Evolutionary conservation across 306 rosid genomes (phyloP).

Genomic region (Cicer cuneatum): DNA sequence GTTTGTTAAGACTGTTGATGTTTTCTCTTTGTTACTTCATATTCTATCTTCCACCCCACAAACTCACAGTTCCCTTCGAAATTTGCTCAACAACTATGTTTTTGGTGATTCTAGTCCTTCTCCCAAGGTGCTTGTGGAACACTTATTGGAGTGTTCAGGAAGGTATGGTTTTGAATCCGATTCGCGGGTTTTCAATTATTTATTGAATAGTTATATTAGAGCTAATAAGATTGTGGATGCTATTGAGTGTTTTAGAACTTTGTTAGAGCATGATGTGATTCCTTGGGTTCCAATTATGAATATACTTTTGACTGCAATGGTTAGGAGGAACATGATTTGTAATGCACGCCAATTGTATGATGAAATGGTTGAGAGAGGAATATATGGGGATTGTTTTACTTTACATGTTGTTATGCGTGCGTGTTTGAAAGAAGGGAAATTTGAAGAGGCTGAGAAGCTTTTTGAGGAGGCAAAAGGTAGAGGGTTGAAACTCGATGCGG

Average conservation of each 20-base stretch:
- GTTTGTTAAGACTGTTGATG: slow-evolving; percentile 49
- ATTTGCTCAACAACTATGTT: slow-evolving; percentile 53
- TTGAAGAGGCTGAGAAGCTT: slow-evolving; percentile 57
- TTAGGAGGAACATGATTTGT: slow-evolving; percentile 55
- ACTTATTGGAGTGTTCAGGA: slow-evolving; percentile 52
- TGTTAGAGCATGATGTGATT: slow-evolving; percentile 52
- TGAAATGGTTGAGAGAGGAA: slow-evolving; percentile 56
- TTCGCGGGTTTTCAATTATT: slow-evolving; percentile 57
- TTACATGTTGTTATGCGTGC: slow-evolving; percentile 59
- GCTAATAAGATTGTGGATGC: slow-evolving; percentile 61
- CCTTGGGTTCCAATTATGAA: slow-evolving; percentile 58
- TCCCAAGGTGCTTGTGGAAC: slow-evolving; percentile 46
- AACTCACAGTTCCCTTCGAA: slow-evolving; percentile 34
- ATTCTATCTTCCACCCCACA: slow-evolving; percentile 46
- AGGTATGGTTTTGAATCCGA: slow-evolving; percentile 52
- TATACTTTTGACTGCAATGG: slow-evolving; percentile 61
- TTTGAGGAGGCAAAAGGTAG: slow-evolving; percentile 52
- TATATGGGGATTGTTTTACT: slow-evolving; percentile 59
- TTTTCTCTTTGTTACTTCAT: slow-evolving; percentile 63
- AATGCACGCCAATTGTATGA: slow-evolving; percentile 52
- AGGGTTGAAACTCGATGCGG: slow-evolving; percentile 62
- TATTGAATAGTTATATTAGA: slow-evolving; percentile 66
- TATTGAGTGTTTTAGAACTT: slow-evolving; percentile 56
- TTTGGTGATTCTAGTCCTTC: slow-evolving; percentile 49
- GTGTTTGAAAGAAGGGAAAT: slow-evolving; percentile 56